Evolutionary conservation across 208 protist genomes (phyloP).

Genomic region (Leishmania aethiopica): DNA sequence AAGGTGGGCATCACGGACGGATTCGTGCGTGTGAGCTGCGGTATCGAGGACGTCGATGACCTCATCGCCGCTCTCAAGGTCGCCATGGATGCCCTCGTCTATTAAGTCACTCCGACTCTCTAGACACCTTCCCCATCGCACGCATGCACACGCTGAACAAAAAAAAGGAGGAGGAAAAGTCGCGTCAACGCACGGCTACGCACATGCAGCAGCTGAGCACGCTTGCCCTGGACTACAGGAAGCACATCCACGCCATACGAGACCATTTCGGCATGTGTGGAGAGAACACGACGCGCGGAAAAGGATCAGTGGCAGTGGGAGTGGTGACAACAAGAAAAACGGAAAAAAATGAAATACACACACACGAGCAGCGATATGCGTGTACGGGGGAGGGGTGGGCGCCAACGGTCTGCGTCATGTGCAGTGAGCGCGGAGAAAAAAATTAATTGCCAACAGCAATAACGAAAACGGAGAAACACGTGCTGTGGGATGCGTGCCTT

Average conservation of each 20-base stretch:
- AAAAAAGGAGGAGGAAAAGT: not conserved
- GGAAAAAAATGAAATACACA: not conserved
- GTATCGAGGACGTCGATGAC: constrained; percentile 95
- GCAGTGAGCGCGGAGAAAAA: not conserved
- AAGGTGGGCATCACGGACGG: constrained; percentile 95
- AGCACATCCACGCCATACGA: not conserved
- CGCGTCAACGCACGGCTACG: not conserved
- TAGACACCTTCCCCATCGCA: not conserved
- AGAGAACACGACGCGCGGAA: no score
- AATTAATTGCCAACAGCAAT: not conserved
- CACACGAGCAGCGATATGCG: not conserved
- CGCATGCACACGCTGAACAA: not conserved
- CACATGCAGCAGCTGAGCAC: not conserved
- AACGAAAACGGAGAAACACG: no score
- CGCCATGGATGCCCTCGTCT: constrained; percentile 79
- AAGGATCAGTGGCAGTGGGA: not conserved
- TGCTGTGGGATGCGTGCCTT: not conserved
- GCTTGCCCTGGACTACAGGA: not conserved
- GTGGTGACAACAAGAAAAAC: no score
- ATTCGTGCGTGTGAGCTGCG: constrained; percentile 93
- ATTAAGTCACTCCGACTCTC: constrained; percentile 10
- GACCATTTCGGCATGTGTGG: not conserved
- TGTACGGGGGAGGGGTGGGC: not conserved
- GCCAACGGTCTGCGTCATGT: not conserved
- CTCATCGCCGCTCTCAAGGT: constrained; percentile 89